Evolutionary conservation across 192 early-diverging fungal genomes (phyloP).

Genomic region (Mortierella antarctica): DNA sequence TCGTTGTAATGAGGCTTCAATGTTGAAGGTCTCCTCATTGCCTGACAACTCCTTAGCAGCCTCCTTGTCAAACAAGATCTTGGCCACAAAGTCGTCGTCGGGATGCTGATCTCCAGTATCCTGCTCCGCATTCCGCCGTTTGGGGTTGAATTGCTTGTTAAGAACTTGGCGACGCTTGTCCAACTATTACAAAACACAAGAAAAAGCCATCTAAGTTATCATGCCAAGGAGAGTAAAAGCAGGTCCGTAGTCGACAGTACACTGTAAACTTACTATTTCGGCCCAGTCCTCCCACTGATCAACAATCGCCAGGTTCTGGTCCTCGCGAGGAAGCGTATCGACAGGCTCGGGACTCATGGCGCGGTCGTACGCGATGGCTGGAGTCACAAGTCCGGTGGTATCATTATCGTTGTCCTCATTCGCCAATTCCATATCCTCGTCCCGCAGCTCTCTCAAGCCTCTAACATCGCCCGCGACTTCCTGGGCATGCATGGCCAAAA

Average conservation of each 20-base stretch:
- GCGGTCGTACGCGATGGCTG: constrained; percentile 65
- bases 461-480: constrained; percentile 43
- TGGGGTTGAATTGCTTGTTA: constrained; percentile 65
- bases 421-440: constrained; percentile 56
- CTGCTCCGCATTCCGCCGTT: constrained; percentile 46
- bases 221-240: not conserved
- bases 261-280: constrained; percentile 62
- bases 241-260: not conserved
- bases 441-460: constrained; percentile 22
- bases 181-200: constrained; percentile 30
- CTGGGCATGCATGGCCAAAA: constrained; percentile 60
- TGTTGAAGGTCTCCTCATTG: constrained; percentile 83
- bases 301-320: constrained; percentile 63
- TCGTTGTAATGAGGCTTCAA: constrained; percentile 73
- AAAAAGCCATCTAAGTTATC: not conserved
- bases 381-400: constrained; percentile 16
- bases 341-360: constrained; percentile 73
- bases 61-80: constrained; percentile 76
- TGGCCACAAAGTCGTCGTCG: constrained; percentile 56
- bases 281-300: constrained; percentile 71
- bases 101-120: constrained; percentile 42
- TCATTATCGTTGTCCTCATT: constrained; percentile 61
- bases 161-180: constrained; percentile 65
- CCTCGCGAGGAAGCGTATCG: constrained; percentile 61
- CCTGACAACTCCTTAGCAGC: constrained; percentile 80